phyloP scores from a whole-genome alignment of 2,329 filamentous ascomycete species.

The Aspergillus ochraceus region DNA sequence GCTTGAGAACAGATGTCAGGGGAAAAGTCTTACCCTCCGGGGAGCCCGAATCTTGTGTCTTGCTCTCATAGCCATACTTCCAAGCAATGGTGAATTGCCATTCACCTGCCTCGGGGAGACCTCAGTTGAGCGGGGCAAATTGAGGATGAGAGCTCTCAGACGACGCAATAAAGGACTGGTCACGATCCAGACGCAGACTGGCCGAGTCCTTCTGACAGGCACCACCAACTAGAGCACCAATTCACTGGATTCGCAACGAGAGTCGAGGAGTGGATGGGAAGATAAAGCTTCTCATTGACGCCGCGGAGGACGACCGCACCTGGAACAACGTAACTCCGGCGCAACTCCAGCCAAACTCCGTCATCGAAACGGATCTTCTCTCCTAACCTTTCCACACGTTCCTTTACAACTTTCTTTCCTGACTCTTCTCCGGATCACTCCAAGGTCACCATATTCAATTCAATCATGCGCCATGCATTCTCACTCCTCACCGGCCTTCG shows the following conservation, averaged over 20 bases:
- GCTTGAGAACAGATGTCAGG: slow-evolving; percentile 11
- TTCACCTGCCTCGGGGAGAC: slow-evolving; percentile 5
- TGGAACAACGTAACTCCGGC: slow-evolving; percentile 30
- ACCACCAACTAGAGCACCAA: background rate
- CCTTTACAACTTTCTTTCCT: too few relatives aligned
- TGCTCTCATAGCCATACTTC: slow-evolving; percentile 54
- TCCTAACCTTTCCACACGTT: background rate
- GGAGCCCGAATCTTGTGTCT: slow-evolving; percentile 67
- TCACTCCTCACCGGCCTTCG: slow-evolving; percentile 24
- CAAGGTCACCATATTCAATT: background rate
- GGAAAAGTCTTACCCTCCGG: slow-evolving; percentile 57
- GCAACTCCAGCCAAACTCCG: slow-evolving; percentile 18
- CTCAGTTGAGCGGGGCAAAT: slow-evolving; percentile 12
- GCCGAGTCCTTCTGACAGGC: background rate
- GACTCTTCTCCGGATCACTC: too few relatives aligned
- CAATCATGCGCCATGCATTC: slow-evolving; percentile 21
- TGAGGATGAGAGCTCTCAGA: background rate
- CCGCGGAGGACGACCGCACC: slow-evolving; percentile 20
- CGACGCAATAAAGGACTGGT: background rate
- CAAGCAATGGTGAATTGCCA: slow-evolving; percentile 5
- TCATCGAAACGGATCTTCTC: background rate
- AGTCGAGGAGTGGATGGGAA: background rate
- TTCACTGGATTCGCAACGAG: background rate
- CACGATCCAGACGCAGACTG: background rate
- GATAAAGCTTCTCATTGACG: background rate